Evolutionary conservation across 345 rosid genomes (phyloP), one percentile per base, ranked within the genome.

Genomic region (Lumnitzera littorea): DNA sequence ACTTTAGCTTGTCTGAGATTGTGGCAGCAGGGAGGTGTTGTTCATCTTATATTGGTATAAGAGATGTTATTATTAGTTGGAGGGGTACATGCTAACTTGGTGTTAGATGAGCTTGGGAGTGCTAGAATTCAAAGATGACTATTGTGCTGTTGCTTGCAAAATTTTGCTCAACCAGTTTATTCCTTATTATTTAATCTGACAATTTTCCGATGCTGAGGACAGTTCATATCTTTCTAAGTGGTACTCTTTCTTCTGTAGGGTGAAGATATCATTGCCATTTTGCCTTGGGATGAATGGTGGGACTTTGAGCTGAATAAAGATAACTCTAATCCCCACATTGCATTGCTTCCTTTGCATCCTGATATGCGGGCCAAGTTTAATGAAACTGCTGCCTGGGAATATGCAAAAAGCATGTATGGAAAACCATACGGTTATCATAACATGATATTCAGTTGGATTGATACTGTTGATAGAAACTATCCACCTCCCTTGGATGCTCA

Each of bases 241-340:
- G 41, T 46, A 55, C 29, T 24, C 15, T 36, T 36, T 36, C 43
- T 36, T 36, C 66, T 60, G 61, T 64, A 91, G 98, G 96, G 98
- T 60, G 87, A 86, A 79, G 95, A 91, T 74, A 64, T 89, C 36
- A 70, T 89, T 72, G 91, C 95, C 16, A 24, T 91, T 53, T 24
- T 89, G 61, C 86, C 96, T 24, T 91, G 98, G 98, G 98, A 91
- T 48, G 92, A 91, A 76, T 89, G 98, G 98, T 91, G 98, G 98
- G 91, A 91, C 46, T 91, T 84, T 65, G 98, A 91, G 77, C 84
- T 76, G 68, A 87, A 78, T 47, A 85, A 78, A 70, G 98, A 91
- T 77, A 87, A 89, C 48, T 70, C 96, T 15, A 78, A 86, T 71
- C 98, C 96, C 2, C 98, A 91, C 31, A 84, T 91, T 49, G 96